Evolutionary conservation across 2,329 filamentous ascomycete genomes (phyloP).

Genomic region (Fusarium robinianum): DNA sequence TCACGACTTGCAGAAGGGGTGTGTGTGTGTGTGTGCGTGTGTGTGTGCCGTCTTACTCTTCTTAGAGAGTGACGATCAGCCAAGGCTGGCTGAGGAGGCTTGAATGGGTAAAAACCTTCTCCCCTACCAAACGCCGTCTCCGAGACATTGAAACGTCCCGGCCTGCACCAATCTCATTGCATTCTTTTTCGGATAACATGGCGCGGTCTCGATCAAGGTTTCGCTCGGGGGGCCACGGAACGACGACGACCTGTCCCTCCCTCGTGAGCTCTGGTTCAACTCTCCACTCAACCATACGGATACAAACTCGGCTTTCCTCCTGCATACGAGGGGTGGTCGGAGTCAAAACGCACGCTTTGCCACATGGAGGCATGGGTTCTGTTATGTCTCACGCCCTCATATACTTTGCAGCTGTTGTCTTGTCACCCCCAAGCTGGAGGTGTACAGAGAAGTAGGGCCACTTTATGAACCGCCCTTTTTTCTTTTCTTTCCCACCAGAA

Average conservation of each 20-base stretch:
- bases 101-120: constrained; percentile 19
- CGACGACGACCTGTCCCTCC: no score
- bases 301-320: no score
- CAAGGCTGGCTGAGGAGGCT: constrained; percentile 13
- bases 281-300: no score
- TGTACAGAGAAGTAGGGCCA: constrained; percentile 10
- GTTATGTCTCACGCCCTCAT: constrained; percentile 15
- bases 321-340: no score
- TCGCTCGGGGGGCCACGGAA: no score
- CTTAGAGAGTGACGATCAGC: constrained; percentile 14
- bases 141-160: constrained; percentile 25
- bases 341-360: constrained; percentile 8
- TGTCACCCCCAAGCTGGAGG: no score
- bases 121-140: constrained; percentile 7
- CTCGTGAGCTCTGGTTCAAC: no score
- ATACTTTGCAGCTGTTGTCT: constrained; percentile 13
- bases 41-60: no score
- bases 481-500: constrained; percentile 8
- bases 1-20: no score
- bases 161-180: constrained; percentile 14
- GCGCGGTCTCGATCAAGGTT: constrained; percentile 16
- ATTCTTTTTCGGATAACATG: constrained; percentile 19
- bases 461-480: no score
- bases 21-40: no score
- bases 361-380: constrained; percentile 9